phyloP scores from a whole-genome alignment of 176 grass and related monocot species.

The Otatea glauca region DNA sequence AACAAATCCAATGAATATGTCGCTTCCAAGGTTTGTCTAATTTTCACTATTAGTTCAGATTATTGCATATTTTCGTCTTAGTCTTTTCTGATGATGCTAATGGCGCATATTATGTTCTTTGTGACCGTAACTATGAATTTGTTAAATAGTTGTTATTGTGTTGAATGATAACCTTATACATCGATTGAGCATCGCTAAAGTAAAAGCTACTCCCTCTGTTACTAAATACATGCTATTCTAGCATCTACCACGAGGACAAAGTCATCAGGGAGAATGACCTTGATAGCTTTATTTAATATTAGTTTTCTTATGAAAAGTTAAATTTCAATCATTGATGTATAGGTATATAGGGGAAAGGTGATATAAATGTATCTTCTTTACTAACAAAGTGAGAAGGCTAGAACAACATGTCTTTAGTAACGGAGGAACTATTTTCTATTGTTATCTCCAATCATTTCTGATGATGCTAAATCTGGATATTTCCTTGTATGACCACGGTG shows the following conservation, averaged over 20 bases:
- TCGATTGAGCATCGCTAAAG: neutral
- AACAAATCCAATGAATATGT: slow-evolving; percentile 89
- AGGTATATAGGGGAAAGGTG: neutral
- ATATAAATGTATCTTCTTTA: neutral
- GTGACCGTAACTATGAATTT: slow-evolving; percentile 2
- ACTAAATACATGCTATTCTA: neutral
- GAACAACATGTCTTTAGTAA: neutral
- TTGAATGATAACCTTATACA: neutral
- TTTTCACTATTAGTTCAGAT: neutral
- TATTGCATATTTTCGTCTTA: slow-evolving; percentile 7
- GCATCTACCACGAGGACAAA: neutral
- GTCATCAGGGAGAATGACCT: neutral
- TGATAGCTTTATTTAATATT: neutral
- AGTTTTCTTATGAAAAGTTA: neutral
- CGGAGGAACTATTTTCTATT: neutral
- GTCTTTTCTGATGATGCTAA: slow-evolving; percentile 1
- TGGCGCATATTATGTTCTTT: neutral
- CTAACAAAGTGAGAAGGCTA: neutral
- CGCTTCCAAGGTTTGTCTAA: slow-evolving; percentile 79
- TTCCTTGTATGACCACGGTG: slow-evolving; percentile 2
- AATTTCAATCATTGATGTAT: neutral
- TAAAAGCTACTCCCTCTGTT: neutral
- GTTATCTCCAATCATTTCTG: slow-evolving; percentile 23
- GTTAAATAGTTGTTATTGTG: neutral
- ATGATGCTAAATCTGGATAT: slow-evolving; percentile 4